These are phyloP conservation scores for Aspergillus vadensis DNA, from an alignment of 2,329 filamentous ascomycete genomes.

Conservation along the genomic window DNA sequence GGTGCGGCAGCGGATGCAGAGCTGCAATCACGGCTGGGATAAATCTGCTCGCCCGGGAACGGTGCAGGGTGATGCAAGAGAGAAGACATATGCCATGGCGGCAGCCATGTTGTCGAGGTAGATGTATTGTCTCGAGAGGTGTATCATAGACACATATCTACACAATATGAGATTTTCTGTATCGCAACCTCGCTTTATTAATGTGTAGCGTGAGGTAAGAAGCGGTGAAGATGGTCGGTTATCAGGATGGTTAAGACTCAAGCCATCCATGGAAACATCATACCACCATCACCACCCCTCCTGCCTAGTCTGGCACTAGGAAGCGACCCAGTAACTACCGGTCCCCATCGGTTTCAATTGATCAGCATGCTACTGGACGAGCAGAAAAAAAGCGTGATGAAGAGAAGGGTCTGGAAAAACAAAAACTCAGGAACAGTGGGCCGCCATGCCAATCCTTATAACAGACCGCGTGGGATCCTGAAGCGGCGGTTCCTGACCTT, in stretches of 20 bases:
- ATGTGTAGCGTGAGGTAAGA: background rate
- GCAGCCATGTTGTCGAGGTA: conserved; percentile 30
- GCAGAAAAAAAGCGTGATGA: background rate
- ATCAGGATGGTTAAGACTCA: too few species aligned
- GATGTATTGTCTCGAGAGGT: background rate
- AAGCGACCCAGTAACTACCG: background rate
- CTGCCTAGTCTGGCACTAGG: background rate
- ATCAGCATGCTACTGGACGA: conserved; percentile 4
- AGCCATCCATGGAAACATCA: background rate
- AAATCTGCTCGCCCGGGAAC: conserved; percentile 34
- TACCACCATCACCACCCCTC: conserved; percentile 3
- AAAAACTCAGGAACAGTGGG: conserved; percentile 14
- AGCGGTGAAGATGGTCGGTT: background rate
- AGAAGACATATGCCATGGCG: conserved; percentile 39
- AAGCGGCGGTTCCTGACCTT: conserved; percentile 21
- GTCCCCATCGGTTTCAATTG: background rate
- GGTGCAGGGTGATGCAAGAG: conserved; percentile 31
- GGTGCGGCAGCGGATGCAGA: conserved; percentile 36
- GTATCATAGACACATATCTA: background rate
- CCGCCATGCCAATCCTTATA: conserved; percentile 8
- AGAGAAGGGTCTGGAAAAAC: background rate
- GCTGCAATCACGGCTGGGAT: conserved; percentile 44
- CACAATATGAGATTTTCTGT: too few species aligned
- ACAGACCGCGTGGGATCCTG: conserved; percentile 4
- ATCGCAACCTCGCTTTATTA: background rate